phyloP scores from a whole-genome alignment of 2,329 filamentous ascomycete species.

The Botrytis pseudocinerea region DNA sequence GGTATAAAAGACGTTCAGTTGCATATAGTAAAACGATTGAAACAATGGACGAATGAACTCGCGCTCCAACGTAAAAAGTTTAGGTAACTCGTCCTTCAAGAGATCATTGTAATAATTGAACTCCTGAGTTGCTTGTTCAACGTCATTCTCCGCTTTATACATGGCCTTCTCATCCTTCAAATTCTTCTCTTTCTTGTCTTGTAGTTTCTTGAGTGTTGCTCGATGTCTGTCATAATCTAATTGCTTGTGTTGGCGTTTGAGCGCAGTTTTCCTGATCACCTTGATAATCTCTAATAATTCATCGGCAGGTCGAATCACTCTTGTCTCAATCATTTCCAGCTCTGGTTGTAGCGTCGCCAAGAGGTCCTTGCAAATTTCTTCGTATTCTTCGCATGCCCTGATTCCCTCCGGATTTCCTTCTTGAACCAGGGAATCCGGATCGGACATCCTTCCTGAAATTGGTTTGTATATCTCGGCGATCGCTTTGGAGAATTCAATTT shows the following conservation, averaged over 20 bases:
- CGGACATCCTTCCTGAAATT: conserved; percentile 92
- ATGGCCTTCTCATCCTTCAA: conserved; percentile 97
- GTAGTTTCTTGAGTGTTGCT: conserved; percentile 82
- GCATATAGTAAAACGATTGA: conserved; percentile 99
- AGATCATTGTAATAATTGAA: conserved; percentile 98
- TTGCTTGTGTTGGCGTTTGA: conserved; percentile 96
- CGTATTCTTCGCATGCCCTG: conserved; percentile 93
- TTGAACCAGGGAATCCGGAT: conserved; percentile 77
- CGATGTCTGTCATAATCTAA: conserved; percentile 92
- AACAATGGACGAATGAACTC: conserved; percentile 97
- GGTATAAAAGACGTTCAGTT: conserved; percentile 98
- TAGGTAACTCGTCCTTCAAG: conserved; percentile 91
- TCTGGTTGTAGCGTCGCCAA: conserved; percentile 87
- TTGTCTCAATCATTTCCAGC: conserved; percentile 93
- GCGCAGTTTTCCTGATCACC: conserved; percentile 81
- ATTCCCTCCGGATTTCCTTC: conserved; percentile 94
- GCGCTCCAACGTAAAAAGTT: conserved; percentile 83
- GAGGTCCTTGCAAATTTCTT: conserved; percentile 83
- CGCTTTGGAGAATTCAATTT: conserved; percentile 97
- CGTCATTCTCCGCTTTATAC: conserved; percentile 91
- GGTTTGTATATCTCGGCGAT: conserved; percentile 98
- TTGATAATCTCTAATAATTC: conserved; percentile 95
- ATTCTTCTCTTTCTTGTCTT: conserved; percentile 96
- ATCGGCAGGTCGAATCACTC: conserved; percentile 88
- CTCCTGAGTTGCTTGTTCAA: conserved; percentile 89